phyloP scores from a whole-genome alignment of 2,329 filamentous ascomycete genomes.

The Rugonectria rugulosa region DNA sequence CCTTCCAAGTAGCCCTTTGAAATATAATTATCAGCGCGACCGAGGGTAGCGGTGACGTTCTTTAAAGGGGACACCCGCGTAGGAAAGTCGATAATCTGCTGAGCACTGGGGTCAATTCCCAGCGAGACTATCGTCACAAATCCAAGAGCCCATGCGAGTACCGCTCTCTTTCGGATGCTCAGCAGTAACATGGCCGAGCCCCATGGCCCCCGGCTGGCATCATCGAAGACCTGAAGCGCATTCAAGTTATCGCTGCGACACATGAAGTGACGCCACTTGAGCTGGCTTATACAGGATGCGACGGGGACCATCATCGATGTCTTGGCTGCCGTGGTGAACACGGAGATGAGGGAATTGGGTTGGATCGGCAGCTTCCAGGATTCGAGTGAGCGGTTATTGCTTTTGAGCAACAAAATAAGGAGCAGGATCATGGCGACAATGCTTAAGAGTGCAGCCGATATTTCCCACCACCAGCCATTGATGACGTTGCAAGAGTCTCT shows the following conservation, averaged over 20 bases:
- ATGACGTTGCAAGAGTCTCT: neutral
- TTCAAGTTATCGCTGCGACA: neutral
- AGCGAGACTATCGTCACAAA: constrained; percentile 8
- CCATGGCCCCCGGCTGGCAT: constrained; percentile 16
- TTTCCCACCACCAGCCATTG: constrained; percentile 16
- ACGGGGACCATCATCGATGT: constrained; percentile 11
- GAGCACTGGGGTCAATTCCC: constrained; percentile 10
- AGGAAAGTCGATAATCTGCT: constrained; percentile 20
- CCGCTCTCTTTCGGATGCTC: neutral
- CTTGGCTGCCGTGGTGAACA: constrained; percentile 7
- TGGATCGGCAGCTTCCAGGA: constrained; percentile 12
- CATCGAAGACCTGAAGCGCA: constrained; percentile 14
- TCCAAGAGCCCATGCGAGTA: constrained; percentile 15
- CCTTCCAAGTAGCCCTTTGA: constrained; percentile 1
- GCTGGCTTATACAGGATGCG: constrained; percentile 12
- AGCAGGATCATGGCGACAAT: neutral
- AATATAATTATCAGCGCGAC: constrained; percentile 6
- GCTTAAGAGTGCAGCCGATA: constrained; percentile 3
- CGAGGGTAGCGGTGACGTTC: constrained; percentile 8
- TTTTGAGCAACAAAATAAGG: neutral
- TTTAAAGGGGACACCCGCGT: neutral
- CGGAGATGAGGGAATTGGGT: constrained; percentile 12
- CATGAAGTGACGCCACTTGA: constrained; percentile 15
- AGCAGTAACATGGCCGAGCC: neutral
- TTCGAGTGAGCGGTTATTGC: neutral